Evolutionary conservation across 768 basidiomycete genomes (phyloP).

Genomic region (Termitomyces sp.): DNA sequence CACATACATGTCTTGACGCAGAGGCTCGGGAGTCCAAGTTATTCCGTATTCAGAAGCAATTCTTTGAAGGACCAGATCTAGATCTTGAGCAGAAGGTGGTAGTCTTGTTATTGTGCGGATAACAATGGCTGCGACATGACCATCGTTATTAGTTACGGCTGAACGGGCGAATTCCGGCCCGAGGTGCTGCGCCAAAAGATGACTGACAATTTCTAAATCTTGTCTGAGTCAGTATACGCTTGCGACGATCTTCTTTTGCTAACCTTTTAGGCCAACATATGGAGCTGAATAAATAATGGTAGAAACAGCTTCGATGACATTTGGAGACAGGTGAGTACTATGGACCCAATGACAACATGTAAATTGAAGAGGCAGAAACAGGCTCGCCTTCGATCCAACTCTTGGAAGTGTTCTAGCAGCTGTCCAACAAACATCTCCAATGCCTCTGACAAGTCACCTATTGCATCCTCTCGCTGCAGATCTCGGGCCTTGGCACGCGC

Average conservation of each 20-base stretch:
- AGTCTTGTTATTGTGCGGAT: constrained; percentile 45
- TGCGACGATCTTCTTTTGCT: background rate
- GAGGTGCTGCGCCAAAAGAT: constrained; percentile 48
- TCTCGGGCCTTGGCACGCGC: constrained; percentile 73
- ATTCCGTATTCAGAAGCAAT: constrained; percentile 51
- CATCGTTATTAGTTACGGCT: constrained; percentile 43
- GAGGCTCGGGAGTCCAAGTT: constrained; percentile 57
- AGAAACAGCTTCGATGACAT: constrained; percentile 60
- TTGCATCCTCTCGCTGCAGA: constrained; percentile 55
- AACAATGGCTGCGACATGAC: constrained; percentile 51
- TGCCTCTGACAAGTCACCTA: constrained; percentile 56
- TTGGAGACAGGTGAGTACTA: constrained; percentile 41
- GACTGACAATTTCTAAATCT: constrained; percentile 57
- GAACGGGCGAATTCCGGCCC: constrained; percentile 52
- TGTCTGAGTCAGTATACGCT: background rate
- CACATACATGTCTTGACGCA: constrained; percentile 57
- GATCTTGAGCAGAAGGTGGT: constrained; percentile 46
- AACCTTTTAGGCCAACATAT: constrained; percentile 55
- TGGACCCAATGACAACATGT: constrained; percentile 1
- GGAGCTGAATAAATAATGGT: constrained; percentile 61
- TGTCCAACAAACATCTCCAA: constrained; percentile 65
- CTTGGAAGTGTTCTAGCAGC: constrained; percentile 50
- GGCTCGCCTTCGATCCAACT: constrained; percentile 47
- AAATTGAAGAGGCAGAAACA: background rate
- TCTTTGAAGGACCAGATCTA: constrained; percentile 49